Evolutionary conservation across 768 basidiomycete species (phyloP).

Genomic region (Grammothele lineata): DNA sequence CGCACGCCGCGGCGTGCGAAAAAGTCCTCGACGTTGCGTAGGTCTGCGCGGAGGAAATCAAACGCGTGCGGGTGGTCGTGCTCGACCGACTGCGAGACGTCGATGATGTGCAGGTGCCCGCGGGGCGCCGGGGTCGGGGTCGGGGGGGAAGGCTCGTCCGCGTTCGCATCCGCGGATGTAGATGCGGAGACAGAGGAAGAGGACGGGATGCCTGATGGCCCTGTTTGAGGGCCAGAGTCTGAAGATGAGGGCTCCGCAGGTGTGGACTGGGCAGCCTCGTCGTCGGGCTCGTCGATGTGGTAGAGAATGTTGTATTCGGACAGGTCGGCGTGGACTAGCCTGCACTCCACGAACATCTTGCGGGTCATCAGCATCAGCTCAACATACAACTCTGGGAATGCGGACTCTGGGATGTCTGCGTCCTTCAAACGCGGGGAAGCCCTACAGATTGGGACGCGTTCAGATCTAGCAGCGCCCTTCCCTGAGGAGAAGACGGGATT

Average conservation of each 20-base stretch:
- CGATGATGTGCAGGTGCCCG: conserved; percentile 85
- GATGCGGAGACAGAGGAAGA: too few species aligned
- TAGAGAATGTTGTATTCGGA: conserved; percentile 98
- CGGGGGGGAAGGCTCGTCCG: background rate
- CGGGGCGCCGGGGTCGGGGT: conserved; percentile 2
- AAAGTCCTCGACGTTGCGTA: conserved; percentile 91
- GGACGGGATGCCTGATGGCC: too few species aligned
- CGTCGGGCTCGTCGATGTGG: conserved; percentile 39
- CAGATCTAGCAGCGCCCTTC: too few species aligned
- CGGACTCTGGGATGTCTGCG: conserved; percentile 52
- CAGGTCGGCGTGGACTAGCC: conserved; percentile 94
- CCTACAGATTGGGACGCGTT: conserved; percentile 37
- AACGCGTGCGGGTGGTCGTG: conserved; percentile 96
- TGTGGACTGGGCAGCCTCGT: too few species aligned
- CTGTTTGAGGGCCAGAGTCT: background rate
- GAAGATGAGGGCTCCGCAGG: background rate
- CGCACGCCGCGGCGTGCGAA: conserved; percentile 72
- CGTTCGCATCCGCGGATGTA: background rate
- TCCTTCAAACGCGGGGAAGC: conserved; percentile 94
- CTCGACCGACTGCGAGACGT: conserved; percentile 98
- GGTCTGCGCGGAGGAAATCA: conserved; percentile 90
- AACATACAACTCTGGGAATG: conserved; percentile 60
- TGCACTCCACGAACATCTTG: conserved; percentile 85
- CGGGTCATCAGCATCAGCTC: conserved; percentile 80
- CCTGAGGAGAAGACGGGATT: too few species aligned